Base-by-base conservation (phyloP, 2,329 filamentous ascomycete species). In the Beauveria asiatica region DNA sequence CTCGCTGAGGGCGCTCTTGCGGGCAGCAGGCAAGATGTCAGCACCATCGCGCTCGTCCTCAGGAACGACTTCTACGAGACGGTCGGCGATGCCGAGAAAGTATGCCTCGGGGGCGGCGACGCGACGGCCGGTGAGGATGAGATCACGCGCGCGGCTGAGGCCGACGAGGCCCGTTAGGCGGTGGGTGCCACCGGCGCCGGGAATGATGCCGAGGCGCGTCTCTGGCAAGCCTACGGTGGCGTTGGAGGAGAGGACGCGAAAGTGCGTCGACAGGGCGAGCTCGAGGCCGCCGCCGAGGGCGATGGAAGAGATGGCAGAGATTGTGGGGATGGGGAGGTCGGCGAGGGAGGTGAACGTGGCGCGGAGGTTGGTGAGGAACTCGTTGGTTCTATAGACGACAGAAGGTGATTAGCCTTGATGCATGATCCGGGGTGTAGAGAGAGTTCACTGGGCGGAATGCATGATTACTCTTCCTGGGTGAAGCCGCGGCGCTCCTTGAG, bases 221-320 rank as follows among this genome's bases (percentile, higher is more conserved):
- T 99, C 94, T 1, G 94, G 94, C 5, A 97, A 83, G 0, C 86
- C 92, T 59, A 99, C 85, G 25, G 80, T 77, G 17, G 91, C 89
- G 39, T 86, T 89, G 44, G 89, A 91, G 37, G 86, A 83, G 65
- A 97, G 87, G 57, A 99, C 87, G 65, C 94, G 90, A 74, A 99
- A 85, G 73, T 94, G 86, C 1, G 93, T 96, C 66, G 88, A 86
- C 7, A 99, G 84, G 1, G 92, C 93, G 57, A 99, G 84, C 76
- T 99, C 94, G 65, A 99, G 86, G 51, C 94, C 94, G 68, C 94
- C 94, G 64, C 94, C 94, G 33, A 97, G 87, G 6, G 94, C 94
- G 61, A 90, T 77, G 54, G 90, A 94, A 59, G 88, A 88, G 63
- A 99, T 84, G 61, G 92, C 92, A 3, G 89, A 87, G 70, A 99